phyloP scores from a whole-genome alignment of 352 stramenopile species.

The Globisporangium cederbergense region DNA sequence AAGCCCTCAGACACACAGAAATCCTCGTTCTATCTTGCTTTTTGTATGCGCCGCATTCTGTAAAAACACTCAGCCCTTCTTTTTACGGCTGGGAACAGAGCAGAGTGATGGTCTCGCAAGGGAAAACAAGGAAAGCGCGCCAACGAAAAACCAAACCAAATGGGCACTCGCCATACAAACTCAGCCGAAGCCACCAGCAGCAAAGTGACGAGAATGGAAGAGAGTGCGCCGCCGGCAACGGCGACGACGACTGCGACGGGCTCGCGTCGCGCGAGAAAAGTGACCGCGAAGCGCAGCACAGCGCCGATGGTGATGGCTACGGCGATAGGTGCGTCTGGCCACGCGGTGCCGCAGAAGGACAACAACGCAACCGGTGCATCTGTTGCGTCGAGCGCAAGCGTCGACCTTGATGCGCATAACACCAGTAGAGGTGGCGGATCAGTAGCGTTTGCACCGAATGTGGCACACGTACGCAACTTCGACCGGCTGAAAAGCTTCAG shows the following conservation, averaged over 20 bases:
- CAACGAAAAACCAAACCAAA: neutral
- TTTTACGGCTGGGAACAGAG: constrained; percentile 1
- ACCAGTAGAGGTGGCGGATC: neutral
- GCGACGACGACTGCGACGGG: neutral
- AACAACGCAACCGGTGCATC: neutral
- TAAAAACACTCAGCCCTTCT: neutral
- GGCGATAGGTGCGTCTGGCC: neutral
- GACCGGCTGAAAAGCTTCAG: constrained; percentile 19
- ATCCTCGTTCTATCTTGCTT: neutral
- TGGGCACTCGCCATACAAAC: constrained; percentile 8
- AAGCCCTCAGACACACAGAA: neutral
- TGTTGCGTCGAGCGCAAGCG: neutral
- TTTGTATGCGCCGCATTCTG: neutral
- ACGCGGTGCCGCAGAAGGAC: neutral
- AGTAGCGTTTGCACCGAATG: constrained; percentile 7
- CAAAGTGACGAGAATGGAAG: constrained; percentile 10
- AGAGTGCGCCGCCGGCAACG: neutral
- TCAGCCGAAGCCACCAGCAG: neutral
- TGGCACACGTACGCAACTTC: constrained; percentile 12
- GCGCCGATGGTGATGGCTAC: neutral
- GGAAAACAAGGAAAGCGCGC: constrained; percentile 1
- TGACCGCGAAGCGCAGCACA: neutral
- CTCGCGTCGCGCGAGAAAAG: neutral
- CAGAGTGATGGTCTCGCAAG: neutral
- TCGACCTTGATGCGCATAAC: neutral